Evolutionary conservation across 345 rosid genomes (phyloP).

Genomic region (Crucihimalaya himalaica): DNA sequence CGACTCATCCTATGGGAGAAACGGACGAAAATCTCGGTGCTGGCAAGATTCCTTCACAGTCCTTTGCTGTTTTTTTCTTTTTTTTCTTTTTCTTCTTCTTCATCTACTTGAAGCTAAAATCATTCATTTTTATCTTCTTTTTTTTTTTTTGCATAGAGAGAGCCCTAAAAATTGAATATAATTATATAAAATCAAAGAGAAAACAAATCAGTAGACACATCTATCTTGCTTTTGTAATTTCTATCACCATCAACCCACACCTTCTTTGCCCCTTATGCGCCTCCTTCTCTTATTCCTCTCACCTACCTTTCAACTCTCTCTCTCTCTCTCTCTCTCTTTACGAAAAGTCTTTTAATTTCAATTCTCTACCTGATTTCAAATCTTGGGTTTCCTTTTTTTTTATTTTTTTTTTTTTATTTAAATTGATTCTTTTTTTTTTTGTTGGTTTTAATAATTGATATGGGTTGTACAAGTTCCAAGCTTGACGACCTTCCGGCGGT

Average conservation of each 20-base stretch:
- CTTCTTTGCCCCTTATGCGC: constrained; percentile 39
- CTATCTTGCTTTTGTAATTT: not conserved
- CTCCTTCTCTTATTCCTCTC: constrained; percentile 26
- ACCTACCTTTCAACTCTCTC: constrained; percentile 32
- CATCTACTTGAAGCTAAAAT: constrained; percentile 15
- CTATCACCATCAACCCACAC: constrained; percentile 43
- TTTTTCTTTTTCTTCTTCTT: not conserved
- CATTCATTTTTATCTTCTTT: constrained; percentile 7
- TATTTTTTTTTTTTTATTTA: not conserved
- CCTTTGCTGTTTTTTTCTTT: constrained; percentile 23
- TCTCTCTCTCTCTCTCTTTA: not conserved
- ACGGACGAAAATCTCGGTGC: constrained; percentile 67
- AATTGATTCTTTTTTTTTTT: not conserved
- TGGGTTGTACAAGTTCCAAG: constrained; percentile 90
- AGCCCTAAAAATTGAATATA: constrained; percentile 26
- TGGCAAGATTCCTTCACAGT: constrained; percentile 69
- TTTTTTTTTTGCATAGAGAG: not conserved
- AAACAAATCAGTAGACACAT: constrained; percentile 42
- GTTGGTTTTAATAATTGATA: constrained; percentile 17
- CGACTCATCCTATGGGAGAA: constrained; percentile 49
- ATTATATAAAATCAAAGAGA: constrained; percentile 21
- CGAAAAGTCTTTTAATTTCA: constrained; percentile 22
- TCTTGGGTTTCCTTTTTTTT: constrained; percentile 1
- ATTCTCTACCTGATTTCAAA: constrained; percentile 28
- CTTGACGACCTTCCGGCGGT: constrained; percentile 96